Evolutionary conservation across 345 rosid genomes (phyloP).

Genomic region (Punica granatum): DNA sequence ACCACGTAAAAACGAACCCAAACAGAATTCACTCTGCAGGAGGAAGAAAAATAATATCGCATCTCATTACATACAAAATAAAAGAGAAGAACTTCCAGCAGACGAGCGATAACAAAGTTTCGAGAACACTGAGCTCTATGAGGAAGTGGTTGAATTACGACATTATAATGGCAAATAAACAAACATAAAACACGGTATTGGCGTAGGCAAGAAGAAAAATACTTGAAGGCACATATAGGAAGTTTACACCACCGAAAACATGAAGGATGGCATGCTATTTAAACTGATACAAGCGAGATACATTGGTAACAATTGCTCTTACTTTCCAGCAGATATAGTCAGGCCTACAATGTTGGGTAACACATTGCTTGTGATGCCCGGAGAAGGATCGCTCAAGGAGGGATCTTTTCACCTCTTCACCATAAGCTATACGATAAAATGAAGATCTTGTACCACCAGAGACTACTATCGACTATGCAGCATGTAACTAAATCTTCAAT

Average conservation of each 20-base stretch:
- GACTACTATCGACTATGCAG: too few relatives aligned
- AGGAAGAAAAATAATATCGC: not conserved
- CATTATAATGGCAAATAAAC: not conserved
- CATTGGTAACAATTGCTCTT: not conserved
- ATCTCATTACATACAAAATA: not conserved
- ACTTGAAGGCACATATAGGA: not conserved
- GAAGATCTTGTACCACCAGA: too few relatives aligned
- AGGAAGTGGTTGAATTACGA: not conserved
- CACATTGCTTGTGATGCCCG: not conserved
- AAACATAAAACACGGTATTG: not conserved
- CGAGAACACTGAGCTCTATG: not conserved
- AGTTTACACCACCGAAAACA: not conserved
- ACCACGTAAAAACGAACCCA: not conserved
- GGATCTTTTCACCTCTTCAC: not conserved
- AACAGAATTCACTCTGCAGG: not conserved
- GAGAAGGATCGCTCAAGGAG: not conserved
- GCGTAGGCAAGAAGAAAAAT: not conserved
- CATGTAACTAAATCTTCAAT: too few relatives aligned
- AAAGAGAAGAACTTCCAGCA: not conserved
- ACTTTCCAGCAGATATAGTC: not conserved
- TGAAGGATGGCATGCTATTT: not conserved
- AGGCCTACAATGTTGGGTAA: not conserved
- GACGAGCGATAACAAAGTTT: too few relatives aligned
- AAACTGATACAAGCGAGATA: not conserved
- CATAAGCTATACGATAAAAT: not conserved